Evolutionary conservation across 2,329 filamentous ascomycete genomes (phyloP).

Genomic region (Colletotrichum sp.): DNA sequence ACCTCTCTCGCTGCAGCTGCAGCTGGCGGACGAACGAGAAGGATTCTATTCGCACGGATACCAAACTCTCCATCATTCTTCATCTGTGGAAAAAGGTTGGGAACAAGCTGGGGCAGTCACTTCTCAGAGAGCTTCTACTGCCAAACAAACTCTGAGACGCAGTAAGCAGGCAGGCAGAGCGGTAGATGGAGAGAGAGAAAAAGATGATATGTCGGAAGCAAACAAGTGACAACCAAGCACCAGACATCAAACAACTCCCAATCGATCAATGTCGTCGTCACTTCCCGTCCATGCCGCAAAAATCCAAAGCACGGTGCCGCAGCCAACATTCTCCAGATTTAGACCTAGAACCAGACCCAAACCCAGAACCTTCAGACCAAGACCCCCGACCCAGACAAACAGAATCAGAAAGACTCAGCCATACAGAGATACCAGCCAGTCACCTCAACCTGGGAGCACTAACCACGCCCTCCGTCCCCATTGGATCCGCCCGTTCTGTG

Average conservation of each 20-base stretch:
- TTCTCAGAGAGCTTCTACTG: background rate
- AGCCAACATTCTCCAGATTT: background rate
- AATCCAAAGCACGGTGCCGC: background rate
- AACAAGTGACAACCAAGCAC: background rate
- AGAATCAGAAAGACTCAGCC: background rate
- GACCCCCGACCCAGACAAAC: background rate
- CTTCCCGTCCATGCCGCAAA: background rate
- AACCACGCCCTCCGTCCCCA: background rate
- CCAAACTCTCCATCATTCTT: slow-evolving; percentile 1
- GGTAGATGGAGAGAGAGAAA: background rate
- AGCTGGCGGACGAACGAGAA: background rate
- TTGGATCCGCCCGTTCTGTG: background rate
- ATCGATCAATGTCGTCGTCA: background rate
- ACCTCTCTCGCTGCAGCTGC: background rate
- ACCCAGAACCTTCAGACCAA: background rate
- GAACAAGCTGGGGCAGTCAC: background rate
- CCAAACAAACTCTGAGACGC: background rate
- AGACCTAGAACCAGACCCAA: background rate
- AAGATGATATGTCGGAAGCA: background rate
- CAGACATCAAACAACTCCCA: background rate
- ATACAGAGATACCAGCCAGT: background rate
- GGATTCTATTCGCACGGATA: slow-evolving; percentile 1
- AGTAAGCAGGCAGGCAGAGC: background rate
- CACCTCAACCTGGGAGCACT: background rate
- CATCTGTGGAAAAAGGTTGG: background rate